These are phyloP conservation scores for Malus sieversii DNA, from an alignment of 306 rosid genomes.

Conservation along the genomic window DNA sequence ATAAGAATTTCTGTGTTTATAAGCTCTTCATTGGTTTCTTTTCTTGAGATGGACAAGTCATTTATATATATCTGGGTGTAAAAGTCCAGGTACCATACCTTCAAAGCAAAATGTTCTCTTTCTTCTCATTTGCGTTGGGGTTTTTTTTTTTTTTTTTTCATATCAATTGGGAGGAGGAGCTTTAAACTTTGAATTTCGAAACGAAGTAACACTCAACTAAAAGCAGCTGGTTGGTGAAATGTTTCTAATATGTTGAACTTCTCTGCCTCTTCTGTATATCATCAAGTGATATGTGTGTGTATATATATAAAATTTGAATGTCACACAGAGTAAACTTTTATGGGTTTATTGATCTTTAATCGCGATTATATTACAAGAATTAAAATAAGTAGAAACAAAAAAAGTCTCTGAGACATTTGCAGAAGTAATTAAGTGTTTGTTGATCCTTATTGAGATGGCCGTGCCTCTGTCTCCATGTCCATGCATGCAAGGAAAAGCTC, in stretches of 20 bases:
- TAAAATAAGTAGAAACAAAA: neutral
- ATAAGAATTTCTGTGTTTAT: too few species aligned
- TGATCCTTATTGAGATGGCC: neutral
- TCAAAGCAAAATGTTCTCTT: conserved; percentile 84
- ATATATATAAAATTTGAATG: neutral
- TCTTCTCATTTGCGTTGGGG: conserved; percentile 24
- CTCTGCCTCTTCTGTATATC: neutral
- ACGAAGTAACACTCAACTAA: neutral
- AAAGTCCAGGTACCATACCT: conserved; percentile 86
- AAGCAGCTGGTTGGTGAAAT: too few species aligned
- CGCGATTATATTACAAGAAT: neutral
- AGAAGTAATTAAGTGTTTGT: neutral
- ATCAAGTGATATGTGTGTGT: neutral
- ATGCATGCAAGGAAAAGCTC: neutral
- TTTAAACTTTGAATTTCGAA: too few species aligned
- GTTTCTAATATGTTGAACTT: too few species aligned
- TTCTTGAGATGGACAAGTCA: conserved; percentile 59
- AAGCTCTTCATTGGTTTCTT: neutral
- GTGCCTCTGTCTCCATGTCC: neutral
- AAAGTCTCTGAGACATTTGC: neutral
- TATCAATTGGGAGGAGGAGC: neutral
- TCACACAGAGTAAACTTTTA: too few species aligned
- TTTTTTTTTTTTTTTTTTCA: neutral
- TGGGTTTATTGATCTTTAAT: neutral
- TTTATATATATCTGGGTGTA: conserved; percentile 63